These are phyloP conservation scores for Fomitopsis pinicola DNA, from an alignment of 1,284 basidiomycete species.

Conservation along the genomic window DNA sequence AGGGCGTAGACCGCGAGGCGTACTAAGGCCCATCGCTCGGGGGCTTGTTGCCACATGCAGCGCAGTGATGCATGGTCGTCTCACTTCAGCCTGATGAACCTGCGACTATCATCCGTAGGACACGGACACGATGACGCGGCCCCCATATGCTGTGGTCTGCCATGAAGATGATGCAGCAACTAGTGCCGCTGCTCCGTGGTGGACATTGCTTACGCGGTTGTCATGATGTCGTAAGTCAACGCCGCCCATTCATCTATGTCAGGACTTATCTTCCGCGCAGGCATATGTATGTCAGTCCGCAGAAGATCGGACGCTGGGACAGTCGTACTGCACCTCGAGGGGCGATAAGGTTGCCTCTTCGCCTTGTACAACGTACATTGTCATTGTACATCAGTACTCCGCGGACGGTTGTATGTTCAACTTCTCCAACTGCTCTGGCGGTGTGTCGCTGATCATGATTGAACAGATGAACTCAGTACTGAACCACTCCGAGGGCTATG, in stretches of 20 bases:
- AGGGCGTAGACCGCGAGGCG: constrained; percentile 6
- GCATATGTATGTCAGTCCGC: not conserved
- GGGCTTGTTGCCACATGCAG: not conserved
- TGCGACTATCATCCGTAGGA: not conserved
- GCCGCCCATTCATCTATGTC: not conserved
- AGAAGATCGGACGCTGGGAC: no score
- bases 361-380: not conserved
- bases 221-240: not conserved
- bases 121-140: not conserved
- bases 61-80: not conserved
- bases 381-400: no score
- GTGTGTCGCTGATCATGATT: not conserved
- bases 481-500: not conserved
- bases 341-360: not conserved
- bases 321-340: not conserved
- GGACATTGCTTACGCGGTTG: not conserved
- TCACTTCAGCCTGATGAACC: not conserved
- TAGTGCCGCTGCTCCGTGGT: not conserved
- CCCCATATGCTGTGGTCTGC: not conserved
- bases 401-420: not conserved
- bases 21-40: not conserved
- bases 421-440: not conserved
- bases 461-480: not conserved
- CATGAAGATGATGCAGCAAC: not conserved
- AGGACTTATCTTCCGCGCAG: not conserved